Evolutionary conservation across 1,139 yeast species (phyloP).

Genomic region (Yamadazyma triangularis): DNA sequence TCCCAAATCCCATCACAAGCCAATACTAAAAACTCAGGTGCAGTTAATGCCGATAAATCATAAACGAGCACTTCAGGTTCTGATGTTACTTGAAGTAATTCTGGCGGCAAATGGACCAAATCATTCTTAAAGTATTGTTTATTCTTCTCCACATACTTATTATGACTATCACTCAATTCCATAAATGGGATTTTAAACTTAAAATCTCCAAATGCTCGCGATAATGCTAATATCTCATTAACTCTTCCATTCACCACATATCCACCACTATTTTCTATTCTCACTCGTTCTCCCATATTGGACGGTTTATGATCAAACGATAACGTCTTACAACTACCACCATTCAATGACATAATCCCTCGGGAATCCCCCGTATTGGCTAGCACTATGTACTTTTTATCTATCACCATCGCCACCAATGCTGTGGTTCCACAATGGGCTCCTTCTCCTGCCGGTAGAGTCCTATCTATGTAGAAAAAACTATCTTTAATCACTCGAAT

Average conservation of each 20-base stretch:
- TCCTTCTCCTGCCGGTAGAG: constrained; percentile 40
- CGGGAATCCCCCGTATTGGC: constrained; percentile 79
- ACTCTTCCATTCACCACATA: constrained; percentile 65
- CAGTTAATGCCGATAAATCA: constrained; percentile 26
- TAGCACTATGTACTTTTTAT: constrained; percentile 45
- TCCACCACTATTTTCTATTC: constrained; percentile 74
- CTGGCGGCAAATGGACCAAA: constrained; percentile 34
- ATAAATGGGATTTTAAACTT: constrained; percentile 52
- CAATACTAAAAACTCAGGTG: constrained; percentile 60
- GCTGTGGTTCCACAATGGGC: constrained; percentile 68
- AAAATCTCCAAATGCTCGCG: constrained; percentile 77
- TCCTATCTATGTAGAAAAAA: constrained; percentile 55
- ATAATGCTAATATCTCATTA: constrained; percentile 67
- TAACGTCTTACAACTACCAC: constrained; percentile 54
- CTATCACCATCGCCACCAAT: constrained; percentile 49
- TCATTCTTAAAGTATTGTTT: constrained; percentile 16
- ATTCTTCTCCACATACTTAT: constrained; percentile 22
- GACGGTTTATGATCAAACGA: constrained; percentile 78
- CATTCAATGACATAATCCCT: constrained; percentile 49
- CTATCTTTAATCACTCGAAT: constrained; percentile 44
- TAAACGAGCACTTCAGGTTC: constrained; percentile 68
- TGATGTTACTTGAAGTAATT: constrained; percentile 52
- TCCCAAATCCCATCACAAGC: constrained; percentile 87
- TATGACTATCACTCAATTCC: constrained; percentile 27
- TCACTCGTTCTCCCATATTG: constrained; percentile 66